Conservation (phyloP, 805 yeast genomes). For the Spathaspora sp. region DNA sequence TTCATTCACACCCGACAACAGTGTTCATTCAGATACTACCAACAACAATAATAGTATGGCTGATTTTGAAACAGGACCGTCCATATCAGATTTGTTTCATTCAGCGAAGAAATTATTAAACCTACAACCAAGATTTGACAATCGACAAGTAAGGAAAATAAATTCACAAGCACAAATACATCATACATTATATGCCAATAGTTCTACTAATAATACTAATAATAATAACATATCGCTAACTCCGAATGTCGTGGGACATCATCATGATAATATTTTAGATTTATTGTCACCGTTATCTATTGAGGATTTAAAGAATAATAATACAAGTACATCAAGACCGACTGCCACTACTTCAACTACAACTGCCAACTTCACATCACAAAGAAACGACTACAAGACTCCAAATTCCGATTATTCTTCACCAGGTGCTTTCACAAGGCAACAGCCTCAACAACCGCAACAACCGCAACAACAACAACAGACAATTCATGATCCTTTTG, state of each 20-base stretch:
- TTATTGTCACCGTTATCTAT: constrained; percentile 38
- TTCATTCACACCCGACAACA: neutral
- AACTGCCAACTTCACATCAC: neutral
- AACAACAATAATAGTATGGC: neutral
- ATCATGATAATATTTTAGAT: constrained; percentile 26
- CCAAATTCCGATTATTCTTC: constrained; percentile 2
- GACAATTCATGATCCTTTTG: neutral
- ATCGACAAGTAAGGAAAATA: constrained; percentile 34
- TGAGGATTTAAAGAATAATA: constrained; percentile 29
- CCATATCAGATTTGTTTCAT: constrained; percentile 38
- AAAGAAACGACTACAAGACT: constrained; percentile 2
- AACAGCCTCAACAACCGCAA: neutral
- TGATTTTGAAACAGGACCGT: constrained; percentile 17
- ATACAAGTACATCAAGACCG: neutral
- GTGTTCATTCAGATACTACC: neutral
- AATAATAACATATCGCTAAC: neutral
- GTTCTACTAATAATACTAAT: neutral
- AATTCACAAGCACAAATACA: constrained; percentile 21
- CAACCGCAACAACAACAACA: neutral
- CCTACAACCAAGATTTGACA: constrained; percentile 37
- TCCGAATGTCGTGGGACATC: neutral
- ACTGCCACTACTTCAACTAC: constrained; percentile 2
- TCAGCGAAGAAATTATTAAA: constrained; percentile 38
- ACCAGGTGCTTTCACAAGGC: neutral
- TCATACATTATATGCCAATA: constrained; percentile 6